Percentiles rank a stretch among this genome's conserved stretches.
Evolutionary conservation across 2,329 filamentous ascomycete genomes (phyloP).

Genomic region (Cordyceps militaris): DNA sequence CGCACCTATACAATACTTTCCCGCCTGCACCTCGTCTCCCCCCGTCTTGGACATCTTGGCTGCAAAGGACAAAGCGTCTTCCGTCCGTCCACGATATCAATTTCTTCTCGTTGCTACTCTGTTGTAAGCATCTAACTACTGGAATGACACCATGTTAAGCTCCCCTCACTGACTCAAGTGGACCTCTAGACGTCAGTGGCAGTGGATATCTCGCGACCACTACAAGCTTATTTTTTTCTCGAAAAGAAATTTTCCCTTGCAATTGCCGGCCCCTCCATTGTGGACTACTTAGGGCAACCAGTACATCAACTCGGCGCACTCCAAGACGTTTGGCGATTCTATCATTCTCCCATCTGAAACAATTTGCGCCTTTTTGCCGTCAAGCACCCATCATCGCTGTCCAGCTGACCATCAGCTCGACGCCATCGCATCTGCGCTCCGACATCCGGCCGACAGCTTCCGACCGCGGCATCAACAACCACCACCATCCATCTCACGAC

Average conservation of each 20-base stretch:
- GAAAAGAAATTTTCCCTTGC: not conserved
- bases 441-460: constrained; percentile 4
- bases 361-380: not conserved
- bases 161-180: constrained; percentile 7
- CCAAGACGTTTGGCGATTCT: not conserved
- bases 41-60: not conserved
- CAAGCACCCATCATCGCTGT: not conserved
- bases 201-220: constrained; percentile 3
- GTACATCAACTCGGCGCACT: not conserved
- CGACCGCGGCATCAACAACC: not conserved
- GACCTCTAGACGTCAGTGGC: constrained; percentile 1
- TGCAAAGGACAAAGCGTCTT: not conserved
- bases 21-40: not conserved
- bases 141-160: constrained; percentile 18
- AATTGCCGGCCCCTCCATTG: constrained; percentile 1
- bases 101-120: not conserved
- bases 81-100: not conserved
- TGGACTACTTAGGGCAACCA: not conserved
- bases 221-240: constrained; percentile 4
- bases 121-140: not conserved
- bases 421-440: constrained; percentile 4
- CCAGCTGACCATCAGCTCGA: constrained; percentile 5
- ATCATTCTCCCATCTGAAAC: not conserved
- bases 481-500: constrained; percentile 6
- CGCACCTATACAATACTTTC: not conserved